A percentile compares a stretch with the other conserved stretches of the same genome.
phyloP scores from a whole-genome alignment of 2,329 filamentous ascomycete genomes.

The Diaporthe ampelina region DNA sequence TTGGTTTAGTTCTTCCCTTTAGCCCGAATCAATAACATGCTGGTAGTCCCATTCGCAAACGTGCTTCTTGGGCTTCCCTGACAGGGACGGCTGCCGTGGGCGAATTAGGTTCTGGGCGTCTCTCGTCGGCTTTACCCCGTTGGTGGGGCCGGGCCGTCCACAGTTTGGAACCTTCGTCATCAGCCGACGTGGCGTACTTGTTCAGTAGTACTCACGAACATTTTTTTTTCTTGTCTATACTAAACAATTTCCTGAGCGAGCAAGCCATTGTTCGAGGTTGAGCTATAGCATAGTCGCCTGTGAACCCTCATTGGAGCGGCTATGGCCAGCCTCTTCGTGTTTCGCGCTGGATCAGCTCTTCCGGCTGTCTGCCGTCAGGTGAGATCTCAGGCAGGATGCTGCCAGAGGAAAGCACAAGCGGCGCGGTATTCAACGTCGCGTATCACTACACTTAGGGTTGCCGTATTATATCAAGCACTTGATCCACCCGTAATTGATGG shows the following conservation, averaged over 20 bases:
- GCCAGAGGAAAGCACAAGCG: neutral
- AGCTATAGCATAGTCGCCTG: neutral
- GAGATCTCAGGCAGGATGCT: neutral
- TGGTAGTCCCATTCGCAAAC: neutral
- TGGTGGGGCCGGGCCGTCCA: neutral
- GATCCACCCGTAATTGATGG: constrained; percentile 62
- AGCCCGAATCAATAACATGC: neutral
- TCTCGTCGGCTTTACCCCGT: constrained; percentile 21
- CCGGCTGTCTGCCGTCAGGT: neutral
- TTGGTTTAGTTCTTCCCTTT: neutral
- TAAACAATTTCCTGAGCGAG: neutral
- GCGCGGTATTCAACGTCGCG: neutral
- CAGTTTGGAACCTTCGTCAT: neutral
- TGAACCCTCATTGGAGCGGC: neutral
- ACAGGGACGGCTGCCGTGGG: neutral
- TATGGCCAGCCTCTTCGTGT: neutral
- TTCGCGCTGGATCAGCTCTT: neutral
- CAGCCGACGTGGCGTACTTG: neutral
- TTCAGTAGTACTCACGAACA: neutral
- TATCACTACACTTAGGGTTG: constrained; percentile 47
- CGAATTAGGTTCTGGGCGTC: neutral
- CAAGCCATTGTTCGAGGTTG: neutral
- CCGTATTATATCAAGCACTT: constrained; percentile 62
- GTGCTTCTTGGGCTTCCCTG: too few relatives aligned
- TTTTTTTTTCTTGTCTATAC: neutral